These are phyloP conservation scores for Phaeosphaeriaceae sp. DNA, from an alignment of 2,329 filamentous ascomycete species.

Conservation along the genomic window DNA sequence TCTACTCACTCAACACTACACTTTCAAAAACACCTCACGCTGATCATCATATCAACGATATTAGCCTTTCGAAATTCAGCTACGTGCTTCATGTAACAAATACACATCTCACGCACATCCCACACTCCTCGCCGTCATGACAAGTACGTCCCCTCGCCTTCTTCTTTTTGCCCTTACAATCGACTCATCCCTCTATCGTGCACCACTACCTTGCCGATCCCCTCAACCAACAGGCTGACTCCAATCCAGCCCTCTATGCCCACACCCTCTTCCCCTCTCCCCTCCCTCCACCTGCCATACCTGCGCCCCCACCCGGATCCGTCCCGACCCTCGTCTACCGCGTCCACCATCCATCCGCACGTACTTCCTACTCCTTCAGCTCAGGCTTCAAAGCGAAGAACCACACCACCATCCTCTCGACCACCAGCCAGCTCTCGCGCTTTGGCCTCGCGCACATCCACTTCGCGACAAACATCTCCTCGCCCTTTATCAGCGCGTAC, in stretches of 20 bases:
- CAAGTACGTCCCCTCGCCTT: conserved; percentile 15
- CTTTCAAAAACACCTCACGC: too few relatives aligned
- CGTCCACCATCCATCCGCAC: conserved; percentile 33
- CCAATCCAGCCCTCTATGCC: conserved; percentile 21
- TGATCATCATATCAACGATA: too few relatives aligned
- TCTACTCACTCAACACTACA: too few relatives aligned
- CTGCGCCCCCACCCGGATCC: conserved; percentile 10
- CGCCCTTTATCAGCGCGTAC: conserved; percentile 45
- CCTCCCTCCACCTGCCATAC: conserved; percentile 1
- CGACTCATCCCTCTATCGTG: too few relatives aligned
- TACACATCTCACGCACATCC: too few relatives aligned
- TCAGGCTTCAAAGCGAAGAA: conserved; percentile 44
- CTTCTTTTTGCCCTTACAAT: too few relatives aligned
- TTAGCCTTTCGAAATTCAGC: too few relatives aligned
- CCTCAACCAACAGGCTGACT: too few relatives aligned
- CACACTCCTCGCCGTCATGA: conserved; percentile 13
- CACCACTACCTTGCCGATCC: too few relatives aligned
- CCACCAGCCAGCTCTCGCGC: conserved; percentile 26
- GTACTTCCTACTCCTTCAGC: conserved; percentile 40
- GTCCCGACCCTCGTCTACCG: conserved; percentile 41
- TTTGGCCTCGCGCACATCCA: conserved; percentile 41
- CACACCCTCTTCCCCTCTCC: conserved; percentile 2
- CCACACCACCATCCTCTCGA: conserved; percentile 43
- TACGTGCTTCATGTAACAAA: too few relatives aligned
- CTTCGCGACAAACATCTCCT: conserved; percentile 44